Evolutionary conservation across 306 rosid species (phyloP).

Genomic region (Quercus suber): DNA sequence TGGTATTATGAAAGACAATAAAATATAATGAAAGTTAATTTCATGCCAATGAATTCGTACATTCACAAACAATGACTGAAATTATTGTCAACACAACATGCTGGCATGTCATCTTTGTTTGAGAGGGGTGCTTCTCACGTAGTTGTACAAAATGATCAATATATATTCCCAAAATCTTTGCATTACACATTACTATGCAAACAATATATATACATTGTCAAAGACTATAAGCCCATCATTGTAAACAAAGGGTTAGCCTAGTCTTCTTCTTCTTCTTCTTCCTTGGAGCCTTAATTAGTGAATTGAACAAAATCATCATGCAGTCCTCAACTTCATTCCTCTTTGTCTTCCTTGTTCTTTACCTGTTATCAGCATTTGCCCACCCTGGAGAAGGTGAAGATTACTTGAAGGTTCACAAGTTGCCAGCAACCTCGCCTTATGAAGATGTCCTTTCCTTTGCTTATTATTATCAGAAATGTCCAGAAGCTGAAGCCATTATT

Average conservation of each 20-base stretch:
- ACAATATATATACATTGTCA: neutral
- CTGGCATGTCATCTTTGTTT: constrained; percentile 28
- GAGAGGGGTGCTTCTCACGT: constrained; percentile 35
- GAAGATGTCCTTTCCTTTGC: constrained; percentile 49
- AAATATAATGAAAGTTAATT: neutral
- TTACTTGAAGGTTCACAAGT: constrained; percentile 1
- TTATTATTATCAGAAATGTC: constrained; percentile 56
- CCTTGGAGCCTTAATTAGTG: neutral
- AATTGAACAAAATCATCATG: constrained; percentile 1
- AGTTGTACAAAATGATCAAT: neutral
- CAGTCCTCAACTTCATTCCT: constrained; percentile 17
- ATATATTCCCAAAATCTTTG: neutral
- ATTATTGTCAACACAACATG: constrained; percentile 21
- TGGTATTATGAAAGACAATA: neutral
- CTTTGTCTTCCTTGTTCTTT: constrained; percentile 27
- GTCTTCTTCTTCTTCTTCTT: neutral
- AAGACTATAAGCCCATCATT: neutral
- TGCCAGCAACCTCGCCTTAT: constrained; percentile 21
- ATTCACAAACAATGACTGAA: neutral
- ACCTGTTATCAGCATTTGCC: constrained; percentile 28
- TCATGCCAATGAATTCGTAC: neutral
- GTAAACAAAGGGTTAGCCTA: neutral
- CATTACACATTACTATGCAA: too few species aligned
- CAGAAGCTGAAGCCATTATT: constrained; percentile 58
- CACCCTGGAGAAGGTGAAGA: constrained; percentile 5